Percentiles rank a stretch among this genome's conserved stretches.
Evolutionary conservation across 441 rosid species (phyloP).

Genomic region (Erodium trifolium): DNA sequence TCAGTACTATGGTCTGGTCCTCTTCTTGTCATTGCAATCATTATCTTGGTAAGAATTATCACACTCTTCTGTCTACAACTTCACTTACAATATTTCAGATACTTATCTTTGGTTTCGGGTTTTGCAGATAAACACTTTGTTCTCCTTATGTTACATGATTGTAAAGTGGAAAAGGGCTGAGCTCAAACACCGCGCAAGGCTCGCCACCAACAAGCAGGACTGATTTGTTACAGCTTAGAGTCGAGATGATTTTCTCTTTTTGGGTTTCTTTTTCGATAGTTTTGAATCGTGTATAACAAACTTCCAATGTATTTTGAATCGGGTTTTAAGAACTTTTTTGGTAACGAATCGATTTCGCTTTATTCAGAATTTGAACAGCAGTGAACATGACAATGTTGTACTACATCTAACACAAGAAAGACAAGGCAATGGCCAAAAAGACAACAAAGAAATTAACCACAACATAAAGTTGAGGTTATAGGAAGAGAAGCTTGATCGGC

Average conservation of each 20-base stretch:
- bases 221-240: slow-evolving; percentile 21
- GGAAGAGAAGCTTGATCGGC: background rate
- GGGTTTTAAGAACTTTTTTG: too few relatives aligned
- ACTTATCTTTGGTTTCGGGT: background rate
- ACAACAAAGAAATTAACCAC: background rate
- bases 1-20: slow-evolving; percentile 96
- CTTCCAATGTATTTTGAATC: background rate
- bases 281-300: background rate
- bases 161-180: slow-evolving; percentile 94
- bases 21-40: slow-evolving; percentile 63
- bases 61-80: background rate
- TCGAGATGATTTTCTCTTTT: background rate
- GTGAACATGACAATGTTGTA: too few relatives aligned
- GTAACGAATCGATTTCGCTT: background rate
- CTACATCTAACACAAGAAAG: background rate
- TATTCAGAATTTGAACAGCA: background rate
- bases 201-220: slow-evolving; percentile 62
- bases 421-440: background rate
- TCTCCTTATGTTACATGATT: slow-evolving; percentile 64
- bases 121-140: slow-evolving; percentile 71
- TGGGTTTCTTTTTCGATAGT: background rate
- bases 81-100: too few relatives aligned
- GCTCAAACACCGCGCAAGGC: slow-evolving; percentile 79
- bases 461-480: background rate
- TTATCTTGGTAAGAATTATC: slow-evolving; percentile 59